Base-by-base conservation (phyloP, 345 rosid genomes). In the Pugionium cornutum region DNA sequence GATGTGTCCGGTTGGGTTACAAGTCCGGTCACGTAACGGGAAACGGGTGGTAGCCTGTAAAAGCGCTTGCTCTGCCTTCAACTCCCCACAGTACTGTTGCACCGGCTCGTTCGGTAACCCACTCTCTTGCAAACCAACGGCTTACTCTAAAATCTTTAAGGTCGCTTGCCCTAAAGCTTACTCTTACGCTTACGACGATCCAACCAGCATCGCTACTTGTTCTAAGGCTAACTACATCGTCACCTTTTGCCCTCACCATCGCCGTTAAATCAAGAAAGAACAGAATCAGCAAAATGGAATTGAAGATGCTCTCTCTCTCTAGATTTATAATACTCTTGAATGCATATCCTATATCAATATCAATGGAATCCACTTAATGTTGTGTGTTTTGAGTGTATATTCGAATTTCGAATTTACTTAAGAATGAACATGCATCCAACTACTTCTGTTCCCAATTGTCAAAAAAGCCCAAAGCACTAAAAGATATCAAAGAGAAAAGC, bases 151-250 rank as follows among this genome's bases (percentile, higher is more conserved):
- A 83, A 82, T 90, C 27, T 94, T 94, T 69, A 94, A 94, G 86
- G 62, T 83, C 0, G 99, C 99, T 49, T 94, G 99, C 35, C 99
- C 99, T 0, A 90, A 66, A 67, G 97, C 99, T 0, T 94, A 94
- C 54, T 88, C 97, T 1, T 94, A 94, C 39, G 99, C 99, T 0
- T 90, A 83, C 32, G 99, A 94, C 31, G 99, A 94, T 58, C 97
- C 96, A 3, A 90, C 97, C 1, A 94, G 99, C 72, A 84, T 94
- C 46, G 75, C 89, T 0, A 94, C 99, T 35, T 94, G 97, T 72
- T 77, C 86, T 1, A 73, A 84, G 10, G 92, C 85, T 8, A 84
- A 59, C 69, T 94, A 94, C 67, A 58, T 88, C 53, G 83, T 94
- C 73, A 90, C 97, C 18, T 88, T 90, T 78, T 94, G 97, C 71